phyloP scores from a whole-genome alignment of 2,329 filamentous ascomycete species.

The Penicillium sp. region DNA sequence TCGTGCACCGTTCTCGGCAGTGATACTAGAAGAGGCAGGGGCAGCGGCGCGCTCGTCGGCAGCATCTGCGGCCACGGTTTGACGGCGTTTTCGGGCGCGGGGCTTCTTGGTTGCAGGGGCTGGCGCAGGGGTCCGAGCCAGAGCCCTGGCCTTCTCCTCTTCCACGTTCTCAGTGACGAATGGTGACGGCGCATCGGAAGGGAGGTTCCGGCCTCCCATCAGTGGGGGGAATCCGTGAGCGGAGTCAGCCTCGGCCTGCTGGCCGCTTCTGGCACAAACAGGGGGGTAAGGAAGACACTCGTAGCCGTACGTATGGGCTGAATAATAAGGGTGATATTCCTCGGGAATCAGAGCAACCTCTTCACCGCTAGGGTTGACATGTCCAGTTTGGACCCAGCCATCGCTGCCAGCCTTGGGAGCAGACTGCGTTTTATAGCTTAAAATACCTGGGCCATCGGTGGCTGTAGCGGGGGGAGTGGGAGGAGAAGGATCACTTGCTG shows the following conservation, averaged over 20 bases:
- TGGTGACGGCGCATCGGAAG: neutral
- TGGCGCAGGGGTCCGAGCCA: slow-evolving; percentile 1
- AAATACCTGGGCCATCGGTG: neutral
- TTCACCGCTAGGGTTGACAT: slow-evolving; percentile 17
- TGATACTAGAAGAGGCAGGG: neutral
- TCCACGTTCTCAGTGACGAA: slow-evolving; percentile 16
- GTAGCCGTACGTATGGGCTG: slow-evolving; percentile 17
- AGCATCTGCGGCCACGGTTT: neutral
- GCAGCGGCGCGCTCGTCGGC: neutral
- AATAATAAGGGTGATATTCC: slow-evolving; percentile 12
- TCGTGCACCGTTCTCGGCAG: neutral
- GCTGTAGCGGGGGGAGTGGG: neutral
- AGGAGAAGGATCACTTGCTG: neutral
- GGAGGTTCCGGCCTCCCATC: slow-evolving; percentile 23
- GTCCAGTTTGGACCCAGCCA: slow-evolving; percentile 17
- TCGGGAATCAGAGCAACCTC: slow-evolving; percentile 15
- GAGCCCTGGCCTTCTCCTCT: slow-evolving; percentile 10
- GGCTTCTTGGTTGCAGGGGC: slow-evolving; percentile 5
- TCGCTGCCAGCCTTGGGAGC: neutral
- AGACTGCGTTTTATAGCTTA: neutral
- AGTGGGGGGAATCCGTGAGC: slow-evolving; percentile 20
- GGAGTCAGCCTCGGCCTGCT: slow-evolving; percentile 11
- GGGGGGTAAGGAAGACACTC: slow-evolving; percentile 19
- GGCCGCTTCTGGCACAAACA: slow-evolving; percentile 13
- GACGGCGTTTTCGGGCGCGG: slow-evolving; percentile 13